These are phyloP conservation scores for Microbotryomycetes sp. DNA, from an alignment of 1,284 basidiomycete species.

Conservation along the genomic window DNA sequence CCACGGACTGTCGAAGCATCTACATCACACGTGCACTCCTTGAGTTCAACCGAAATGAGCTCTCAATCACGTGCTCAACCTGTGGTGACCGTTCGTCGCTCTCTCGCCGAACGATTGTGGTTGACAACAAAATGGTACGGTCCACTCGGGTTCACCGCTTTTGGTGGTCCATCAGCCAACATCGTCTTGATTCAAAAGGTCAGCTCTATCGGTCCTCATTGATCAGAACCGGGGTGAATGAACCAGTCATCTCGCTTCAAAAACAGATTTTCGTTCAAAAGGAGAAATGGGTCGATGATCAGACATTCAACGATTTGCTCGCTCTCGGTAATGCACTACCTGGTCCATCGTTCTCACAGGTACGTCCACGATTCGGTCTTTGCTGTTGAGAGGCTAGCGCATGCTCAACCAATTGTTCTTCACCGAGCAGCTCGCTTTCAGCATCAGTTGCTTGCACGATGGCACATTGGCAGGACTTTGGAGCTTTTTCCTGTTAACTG, in stretches of 20 bases:
- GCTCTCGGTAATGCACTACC: constrained; percentile 47
- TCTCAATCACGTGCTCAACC: no score
- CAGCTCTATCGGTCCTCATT: neutral
- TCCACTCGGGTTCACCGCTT: neutral
- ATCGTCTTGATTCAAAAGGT: constrained; percentile 12
- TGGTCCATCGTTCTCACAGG: constrained; percentile 47
- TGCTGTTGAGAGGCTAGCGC: no score
- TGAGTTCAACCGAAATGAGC: no score
- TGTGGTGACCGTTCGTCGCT: no score
- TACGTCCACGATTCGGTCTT: constrained; percentile 44
- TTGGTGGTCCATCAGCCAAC: constrained; percentile 9
- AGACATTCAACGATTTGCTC: constrained; percentile 42
- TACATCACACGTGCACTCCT: no score
- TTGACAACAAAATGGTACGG: constrained; percentile 1
- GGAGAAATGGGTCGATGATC: constrained; percentile 10
- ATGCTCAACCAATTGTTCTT: constrained; percentile 42
- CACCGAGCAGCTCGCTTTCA: constrained; percentile 5
- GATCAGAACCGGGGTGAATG: neutral
- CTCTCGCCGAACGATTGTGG: neutral
- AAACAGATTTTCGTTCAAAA: neutral
- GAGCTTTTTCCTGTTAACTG: constrained; percentile 35
- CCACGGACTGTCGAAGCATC: no score
- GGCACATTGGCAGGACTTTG: neutral
- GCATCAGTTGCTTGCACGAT: constrained; percentile 6
- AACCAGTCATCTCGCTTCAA: neutral